A percentile compares a stretch with the other conserved stretches of the same genome.
These are phyloP conservation scores for Vigna angularis DNA, from an alignment of 306 rosid genomes.

Conservation along the genomic window DNA sequence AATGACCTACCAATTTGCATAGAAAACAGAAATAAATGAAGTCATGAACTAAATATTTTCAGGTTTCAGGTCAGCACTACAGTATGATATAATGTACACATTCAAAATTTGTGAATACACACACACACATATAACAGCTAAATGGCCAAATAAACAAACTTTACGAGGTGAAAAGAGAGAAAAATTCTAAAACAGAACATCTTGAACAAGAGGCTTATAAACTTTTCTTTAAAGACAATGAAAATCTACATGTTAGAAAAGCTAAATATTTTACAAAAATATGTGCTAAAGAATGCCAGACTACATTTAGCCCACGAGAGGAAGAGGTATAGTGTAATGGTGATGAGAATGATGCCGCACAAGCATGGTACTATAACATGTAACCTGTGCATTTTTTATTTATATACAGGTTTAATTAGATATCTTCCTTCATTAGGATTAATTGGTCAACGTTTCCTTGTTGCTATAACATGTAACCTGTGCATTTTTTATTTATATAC, in stretches of 20 bases:
- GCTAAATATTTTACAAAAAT: conserved; percentile 4
- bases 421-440: not conserved
- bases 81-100: conserved; percentile 21
- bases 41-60: conserved; percentile 12
- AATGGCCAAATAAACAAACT: conserved; percentile 19
- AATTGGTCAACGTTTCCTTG: not conserved
- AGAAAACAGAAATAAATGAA: conserved; percentile 44
- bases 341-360: not conserved
- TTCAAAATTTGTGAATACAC: not conserved
- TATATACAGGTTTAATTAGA: not conserved
- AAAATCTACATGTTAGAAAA: conserved; percentile 13
- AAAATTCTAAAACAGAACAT: not conserved
- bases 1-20: conserved; percentile 68
- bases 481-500: not conserved
- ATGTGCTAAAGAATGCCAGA: not conserved
- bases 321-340: not conserved
- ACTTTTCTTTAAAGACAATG: not conserved
- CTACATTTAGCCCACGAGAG: not conserved
- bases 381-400: not conserved
- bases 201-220: not conserved
- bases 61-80: conserved; percentile 13
- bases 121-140: not conserved
- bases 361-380: not conserved
- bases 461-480: not conserved
- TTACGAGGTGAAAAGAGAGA: conserved; percentile 3